These are phyloP conservation scores for Calonectria naviculata DNA, from an alignment of 2,329 filamentous ascomycete species.

Conservation along the genomic window DNA sequence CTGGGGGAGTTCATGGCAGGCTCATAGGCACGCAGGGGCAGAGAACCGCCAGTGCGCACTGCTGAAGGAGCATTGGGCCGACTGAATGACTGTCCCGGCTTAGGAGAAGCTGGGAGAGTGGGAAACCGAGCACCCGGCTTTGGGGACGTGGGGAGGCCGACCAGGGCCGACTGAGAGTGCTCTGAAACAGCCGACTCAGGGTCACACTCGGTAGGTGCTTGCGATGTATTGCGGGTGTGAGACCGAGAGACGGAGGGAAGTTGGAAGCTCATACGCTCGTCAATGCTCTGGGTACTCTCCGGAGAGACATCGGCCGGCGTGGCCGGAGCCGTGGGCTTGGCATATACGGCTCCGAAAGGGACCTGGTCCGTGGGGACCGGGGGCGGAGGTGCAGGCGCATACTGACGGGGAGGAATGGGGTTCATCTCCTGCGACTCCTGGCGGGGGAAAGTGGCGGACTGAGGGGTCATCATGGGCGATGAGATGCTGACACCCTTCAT, in stretches of 20 bases:
- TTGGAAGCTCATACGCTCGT: slow-evolving; percentile 63
- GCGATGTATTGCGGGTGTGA: slow-evolving; percentile 52
- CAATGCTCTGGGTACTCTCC: slow-evolving; percentile 59
- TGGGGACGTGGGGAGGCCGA: slow-evolving; percentile 62
- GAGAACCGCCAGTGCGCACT: slow-evolving; percentile 65
- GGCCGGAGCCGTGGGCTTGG: slow-evolving; percentile 19
- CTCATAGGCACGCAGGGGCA: slow-evolving; percentile 73
- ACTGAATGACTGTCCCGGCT: slow-evolving; percentile 61
- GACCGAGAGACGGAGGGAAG: slow-evolving; percentile 45
- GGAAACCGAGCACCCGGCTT: slow-evolving; percentile 47
- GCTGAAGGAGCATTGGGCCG: slow-evolving; percentile 63
- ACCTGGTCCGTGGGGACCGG: slow-evolving; percentile 62
- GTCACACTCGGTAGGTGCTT: slow-evolving; percentile 55
- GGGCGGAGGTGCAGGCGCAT: slow-evolving; percentile 67
- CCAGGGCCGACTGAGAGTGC: slow-evolving; percentile 60
- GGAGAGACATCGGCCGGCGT: slow-evolving; percentile 53
- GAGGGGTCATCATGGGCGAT: slow-evolving; percentile 73
- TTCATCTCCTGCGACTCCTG: slow-evolving; percentile 67
- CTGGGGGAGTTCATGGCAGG: slow-evolving; percentile 64
- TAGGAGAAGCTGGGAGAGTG: slow-evolving; percentile 61
- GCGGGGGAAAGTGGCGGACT: slow-evolving; percentile 69
- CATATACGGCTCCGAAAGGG: slow-evolving; percentile 45
- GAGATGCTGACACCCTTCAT: slow-evolving; percentile 68
- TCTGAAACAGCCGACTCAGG: slow-evolving; percentile 65
- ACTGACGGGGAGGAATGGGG: slow-evolving; percentile 67